Evolutionary conservation across 2,329 filamentous ascomycete species (phyloP).

Genomic region (Capronia americana): DNA sequence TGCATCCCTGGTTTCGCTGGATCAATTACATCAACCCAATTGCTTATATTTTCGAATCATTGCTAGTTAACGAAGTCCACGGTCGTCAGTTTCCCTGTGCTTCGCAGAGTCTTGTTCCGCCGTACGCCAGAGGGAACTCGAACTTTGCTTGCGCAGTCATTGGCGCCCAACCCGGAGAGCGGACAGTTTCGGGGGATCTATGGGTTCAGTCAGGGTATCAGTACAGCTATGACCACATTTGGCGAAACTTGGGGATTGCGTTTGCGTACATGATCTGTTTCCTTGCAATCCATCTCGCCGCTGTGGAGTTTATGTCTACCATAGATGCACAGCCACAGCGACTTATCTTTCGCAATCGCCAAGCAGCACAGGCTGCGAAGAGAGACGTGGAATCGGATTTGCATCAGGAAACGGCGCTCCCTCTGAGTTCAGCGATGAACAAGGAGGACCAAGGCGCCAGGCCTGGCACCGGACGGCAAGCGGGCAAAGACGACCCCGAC

Average conservation of each 20-base stretch:
- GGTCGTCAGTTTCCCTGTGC: conserved; percentile 36
- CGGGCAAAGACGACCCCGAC: conserved; percentile 12
- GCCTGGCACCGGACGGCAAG: conserved; percentile 50
- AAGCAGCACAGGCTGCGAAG: conserved; percentile 12
- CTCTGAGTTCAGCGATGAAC: not conserved
- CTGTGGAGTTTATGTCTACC: conserved; percentile 69
- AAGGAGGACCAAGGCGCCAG: conserved; percentile 42
- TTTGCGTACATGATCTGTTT: conserved; percentile 70
- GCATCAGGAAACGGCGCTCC: not conserved
- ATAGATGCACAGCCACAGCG: conserved; percentile 70
- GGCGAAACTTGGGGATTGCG: conserved; percentile 74
- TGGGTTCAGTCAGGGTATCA: conserved; percentile 64
- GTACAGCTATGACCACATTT: conserved; percentile 66
- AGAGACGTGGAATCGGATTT: conserved; percentile 37
- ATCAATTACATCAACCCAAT: conserved; percentile 52
- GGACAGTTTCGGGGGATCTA: conserved; percentile 65
- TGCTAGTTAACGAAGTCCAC: conserved; percentile 49
- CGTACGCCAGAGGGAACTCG: conserved; percentile 77
- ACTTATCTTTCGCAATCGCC: conserved; percentile 64
- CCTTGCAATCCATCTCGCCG: conserved; percentile 67
- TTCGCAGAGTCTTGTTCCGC: conserved; percentile 56
- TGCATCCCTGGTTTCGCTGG: conserved; percentile 59
- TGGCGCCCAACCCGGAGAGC: conserved; percentile 61
- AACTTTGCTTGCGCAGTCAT: conserved; percentile 65
- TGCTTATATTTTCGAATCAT: conserved; percentile 50